Conservation (phyloP, 2,329 filamentous ascomycete genomes). For the Hysterium pulicare region DNA sequence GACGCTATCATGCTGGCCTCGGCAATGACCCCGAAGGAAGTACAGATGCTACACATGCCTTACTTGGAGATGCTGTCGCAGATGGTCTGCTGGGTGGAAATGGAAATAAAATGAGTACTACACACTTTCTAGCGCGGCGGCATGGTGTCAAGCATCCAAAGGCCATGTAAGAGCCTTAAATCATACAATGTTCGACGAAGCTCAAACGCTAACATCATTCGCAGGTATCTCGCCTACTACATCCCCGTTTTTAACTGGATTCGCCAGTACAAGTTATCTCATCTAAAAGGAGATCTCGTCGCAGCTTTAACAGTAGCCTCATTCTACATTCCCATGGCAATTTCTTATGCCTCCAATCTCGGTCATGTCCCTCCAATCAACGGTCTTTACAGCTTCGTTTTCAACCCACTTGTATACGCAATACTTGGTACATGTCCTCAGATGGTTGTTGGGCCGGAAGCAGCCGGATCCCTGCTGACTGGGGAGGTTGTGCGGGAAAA, state of each 20-base stretch:
- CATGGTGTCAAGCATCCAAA: slow-evolving; percentile 72
- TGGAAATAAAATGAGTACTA: slow-evolving; percentile 69
- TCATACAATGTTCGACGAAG: background rate
- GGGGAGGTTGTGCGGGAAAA: slow-evolving; percentile 80
- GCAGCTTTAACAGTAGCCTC: slow-evolving; percentile 95
- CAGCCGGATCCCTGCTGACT: slow-evolving; percentile 84
- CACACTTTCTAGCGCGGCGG: slow-evolving; percentile 65
- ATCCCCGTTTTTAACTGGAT: slow-evolving; percentile 90
- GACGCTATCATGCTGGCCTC: slow-evolving; percentile 31
- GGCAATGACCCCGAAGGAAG: slow-evolving; percentile 24
- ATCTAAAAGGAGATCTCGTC: slow-evolving; percentile 79
- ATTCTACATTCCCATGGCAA: slow-evolving; percentile 95
- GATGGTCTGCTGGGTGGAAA: slow-evolving; percentile 44
- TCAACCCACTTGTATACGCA: slow-evolving; percentile 88
- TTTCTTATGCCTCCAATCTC: slow-evolving; percentile 89
- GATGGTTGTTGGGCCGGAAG: slow-evolving; percentile 93
- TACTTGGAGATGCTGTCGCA: slow-evolving; percentile 42
- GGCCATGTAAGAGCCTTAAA: slow-evolving; percentile 62
- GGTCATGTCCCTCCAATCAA: slow-evolving; percentile 91
- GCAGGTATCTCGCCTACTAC: slow-evolving; percentile 87
- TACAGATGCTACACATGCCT: slow-evolving; percentile 34
- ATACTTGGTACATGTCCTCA: slow-evolving; percentile 86
- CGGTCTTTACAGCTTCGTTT: slow-evolving; percentile 89
- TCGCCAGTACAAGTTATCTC: slow-evolving; percentile 76
- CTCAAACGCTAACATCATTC: slow-evolving; percentile 4